phyloP scores from a whole-genome alignment of 2,329 filamentous ascomycete species.

The Neonectria hederae region DNA sequence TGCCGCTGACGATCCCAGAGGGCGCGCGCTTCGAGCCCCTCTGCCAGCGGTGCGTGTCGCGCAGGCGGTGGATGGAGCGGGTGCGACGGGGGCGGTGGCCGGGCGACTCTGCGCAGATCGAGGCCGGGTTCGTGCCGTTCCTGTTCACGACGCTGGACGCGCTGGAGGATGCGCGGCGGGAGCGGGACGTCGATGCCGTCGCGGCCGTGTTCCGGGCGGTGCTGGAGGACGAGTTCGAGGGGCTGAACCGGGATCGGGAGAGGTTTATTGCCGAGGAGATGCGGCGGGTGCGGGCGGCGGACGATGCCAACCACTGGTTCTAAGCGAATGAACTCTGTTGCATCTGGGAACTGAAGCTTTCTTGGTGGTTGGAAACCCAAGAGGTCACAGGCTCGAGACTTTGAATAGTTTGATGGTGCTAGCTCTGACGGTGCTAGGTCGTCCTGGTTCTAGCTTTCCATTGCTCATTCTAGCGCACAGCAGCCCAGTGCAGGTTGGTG shows the following conservation, averaged over 20 bases:
- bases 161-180: neutral
- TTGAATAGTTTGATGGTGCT: neutral
- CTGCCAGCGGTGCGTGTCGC: conserved; percentile 30
- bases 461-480: neutral
- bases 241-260: conserved; percentile 9
- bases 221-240: conserved; percentile 19
- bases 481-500: neutral
- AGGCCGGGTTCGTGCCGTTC: conserved; percentile 28
- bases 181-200: neutral
- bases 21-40: neutral
- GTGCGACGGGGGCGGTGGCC: conserved; percentile 26
- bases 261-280: neutral
- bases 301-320: conserved; percentile 11
- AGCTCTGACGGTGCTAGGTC: neutral
- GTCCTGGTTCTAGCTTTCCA: neutral
- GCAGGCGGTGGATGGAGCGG: neutral
- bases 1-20: conserved; percentile 11
- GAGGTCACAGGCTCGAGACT: neutral
- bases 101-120: neutral
- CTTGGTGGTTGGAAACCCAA: no score
- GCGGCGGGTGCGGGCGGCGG: neutral
- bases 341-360: no score
- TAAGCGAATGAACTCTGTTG: neutral
- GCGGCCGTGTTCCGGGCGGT: conserved; percentile 1
- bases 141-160: conserved; percentile 24